phyloP scores from a whole-genome alignment of 2,329 filamentous ascomycete genomes.

The Xylariaceae sp. region DNA sequence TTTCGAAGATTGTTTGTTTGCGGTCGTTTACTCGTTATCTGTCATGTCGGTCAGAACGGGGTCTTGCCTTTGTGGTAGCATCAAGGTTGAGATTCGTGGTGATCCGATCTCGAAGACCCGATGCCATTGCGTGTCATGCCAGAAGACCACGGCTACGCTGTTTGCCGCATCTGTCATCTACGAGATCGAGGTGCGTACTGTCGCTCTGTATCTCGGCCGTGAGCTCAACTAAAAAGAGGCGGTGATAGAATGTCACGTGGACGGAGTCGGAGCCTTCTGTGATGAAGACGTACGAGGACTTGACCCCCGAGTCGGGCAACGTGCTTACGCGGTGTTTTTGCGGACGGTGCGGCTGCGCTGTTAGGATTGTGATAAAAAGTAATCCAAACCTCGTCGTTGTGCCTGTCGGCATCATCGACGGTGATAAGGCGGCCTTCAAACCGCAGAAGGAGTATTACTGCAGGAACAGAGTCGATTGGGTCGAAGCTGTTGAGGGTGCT shows the following conservation, averaged over 20 bases:
- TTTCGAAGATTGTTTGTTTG: background rate
- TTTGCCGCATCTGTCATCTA: constrained; percentile 22
- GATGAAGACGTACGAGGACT: constrained; percentile 20
- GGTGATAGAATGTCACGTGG: constrained; percentile 21
- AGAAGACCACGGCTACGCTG: constrained; percentile 22
- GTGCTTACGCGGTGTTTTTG: constrained; percentile 24
- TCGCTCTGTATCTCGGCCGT: background rate
- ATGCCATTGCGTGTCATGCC: constrained; percentile 30
- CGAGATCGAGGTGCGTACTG: constrained; percentile 20
- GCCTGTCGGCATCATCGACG: constrained; percentile 27
- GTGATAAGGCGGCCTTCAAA: constrained; percentile 18
- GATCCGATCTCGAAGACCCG: constrained; percentile 20
- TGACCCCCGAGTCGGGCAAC: constrained; percentile 19
- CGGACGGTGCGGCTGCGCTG: constrained; percentile 22
- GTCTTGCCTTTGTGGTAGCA: constrained; percentile 29
- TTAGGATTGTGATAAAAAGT: background rate
- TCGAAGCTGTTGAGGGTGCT: constrained; percentile 8
- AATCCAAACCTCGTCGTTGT: constrained; percentile 3
- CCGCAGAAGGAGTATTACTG: constrained; percentile 20
- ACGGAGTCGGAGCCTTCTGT: constrained; percentile 17
- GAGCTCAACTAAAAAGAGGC: background rate
- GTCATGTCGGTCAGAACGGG: constrained; percentile 19
- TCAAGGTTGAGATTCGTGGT: constrained; percentile 22
- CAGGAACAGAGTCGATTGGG: constrained; percentile 14
- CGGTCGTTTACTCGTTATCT: background rate